Conservation (phyloP, 2,329 filamentous ascomycete genomes). For the Colletotrichum acutatum region DNA sequence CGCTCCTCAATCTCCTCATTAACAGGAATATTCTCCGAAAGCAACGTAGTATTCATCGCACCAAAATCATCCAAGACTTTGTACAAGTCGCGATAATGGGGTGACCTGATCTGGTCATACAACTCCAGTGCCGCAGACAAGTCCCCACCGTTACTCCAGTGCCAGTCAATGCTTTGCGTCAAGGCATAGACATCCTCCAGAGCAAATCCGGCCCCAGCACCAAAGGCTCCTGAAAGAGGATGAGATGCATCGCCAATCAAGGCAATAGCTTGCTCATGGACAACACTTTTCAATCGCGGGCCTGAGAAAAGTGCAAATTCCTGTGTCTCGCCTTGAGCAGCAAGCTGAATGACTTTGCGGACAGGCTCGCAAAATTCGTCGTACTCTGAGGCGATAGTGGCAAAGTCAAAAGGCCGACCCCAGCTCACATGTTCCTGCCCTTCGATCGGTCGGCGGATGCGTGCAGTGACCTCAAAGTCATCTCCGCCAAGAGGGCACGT, state of each 20-base stretch:
- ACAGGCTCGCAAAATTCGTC: constrained; percentile 45
- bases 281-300: constrained; percentile 42
- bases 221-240: constrained; percentile 59
- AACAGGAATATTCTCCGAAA: constrained; percentile 32
- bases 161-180: constrained; percentile 40
- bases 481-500: constrained; percentile 46
- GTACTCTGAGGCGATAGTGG: constrained; percentile 39
- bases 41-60: constrained; percentile 31
- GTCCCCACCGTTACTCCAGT: constrained; percentile 33
- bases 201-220: constrained; percentile 51
- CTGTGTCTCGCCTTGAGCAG: constrained; percentile 40
- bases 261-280: constrained; percentile 46
- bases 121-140: constrained; percentile 39
- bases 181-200: constrained; percentile 46
- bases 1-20: constrained; percentile 42
- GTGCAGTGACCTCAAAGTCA: constrained; percentile 48
- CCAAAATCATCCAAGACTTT: constrained; percentile 41
- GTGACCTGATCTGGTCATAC: constrained; percentile 43
- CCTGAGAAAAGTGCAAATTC: constrained; percentile 46
- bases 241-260: constrained; percentile 67
- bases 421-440: constrained; percentile 44
- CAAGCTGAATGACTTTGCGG: constrained; percentile 42
- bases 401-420: constrained; percentile 41
- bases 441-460: constrained; percentile 38
- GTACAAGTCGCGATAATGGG: constrained; percentile 43